Evolutionary conservation across 352 stramenopile genomes (phyloP), one percentile per base, ranked within the genome.

Genomic region (Paralagenidium karlingii): DNA sequence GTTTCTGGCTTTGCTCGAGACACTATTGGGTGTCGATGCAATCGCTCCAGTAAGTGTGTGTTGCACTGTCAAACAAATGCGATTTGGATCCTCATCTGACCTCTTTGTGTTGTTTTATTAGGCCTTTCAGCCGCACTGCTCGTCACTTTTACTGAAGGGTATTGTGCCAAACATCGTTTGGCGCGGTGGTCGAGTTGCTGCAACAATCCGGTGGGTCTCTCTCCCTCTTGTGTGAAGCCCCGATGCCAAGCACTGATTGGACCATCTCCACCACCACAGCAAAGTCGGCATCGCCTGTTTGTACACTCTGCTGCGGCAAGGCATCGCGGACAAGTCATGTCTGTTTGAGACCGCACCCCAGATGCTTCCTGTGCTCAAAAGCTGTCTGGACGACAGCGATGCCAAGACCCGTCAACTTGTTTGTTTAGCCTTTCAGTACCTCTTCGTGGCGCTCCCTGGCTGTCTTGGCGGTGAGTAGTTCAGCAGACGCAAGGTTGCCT

Each of bases 101-200:
- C 25, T 34, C 16, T 15, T 28, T 32, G 26, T 46, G 7, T 3
- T 11, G 38, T 38, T 0, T 31, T 10, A 18, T 5, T 31, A 90
- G 77, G 47, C 69, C 0, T 81, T 91, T 37, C 62, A 71, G 39
- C 56, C 65, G 11, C 87, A 74, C 44, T 80, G 58, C 31, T 55
- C 54, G 11, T 10, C 45, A 18, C 40, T 92, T 16, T 42, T 96
- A 18, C 51, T 82, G 27, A 78, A 87, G 34, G 62, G 65, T 31
- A 83, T 96, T 29, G 73, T 87, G 18, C 82, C 84, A 9, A 96
- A 94, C 58, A 83, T 94, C 25, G 77, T 93, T 19, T 96, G 84
- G 82, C 70, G 73, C 44, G 82, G 70, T 18, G 84, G 82, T 15
- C 69, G 80, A 30, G 78, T 94, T 13, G 80, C 83, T 30, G 73